Evolutionary conservation across 257 asterid genomes (phyloP).

Genomic region (Nicotiana otophora): DNA sequence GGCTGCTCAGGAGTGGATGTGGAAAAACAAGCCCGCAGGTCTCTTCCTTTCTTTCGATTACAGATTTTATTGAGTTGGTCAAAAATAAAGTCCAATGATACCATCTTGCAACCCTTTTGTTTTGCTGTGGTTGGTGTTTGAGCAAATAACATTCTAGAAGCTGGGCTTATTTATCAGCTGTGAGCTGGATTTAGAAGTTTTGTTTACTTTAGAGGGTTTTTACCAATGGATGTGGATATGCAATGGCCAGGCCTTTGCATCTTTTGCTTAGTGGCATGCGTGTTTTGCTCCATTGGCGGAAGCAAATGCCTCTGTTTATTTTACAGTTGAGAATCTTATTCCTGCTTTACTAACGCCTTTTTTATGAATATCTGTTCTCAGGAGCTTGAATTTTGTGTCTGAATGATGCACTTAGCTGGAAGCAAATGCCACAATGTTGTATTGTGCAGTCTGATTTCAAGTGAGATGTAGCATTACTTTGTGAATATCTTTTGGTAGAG

Average conservation of each 20-base stretch:
- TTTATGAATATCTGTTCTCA: neutral
- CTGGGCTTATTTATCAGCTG: neutral
- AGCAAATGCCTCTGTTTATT: neutral
- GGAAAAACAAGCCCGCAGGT: conserved; percentile 44
- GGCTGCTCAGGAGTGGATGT: conserved; percentile 66
- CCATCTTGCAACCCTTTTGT: neutral
- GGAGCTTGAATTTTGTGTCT: conserved; percentile 6
- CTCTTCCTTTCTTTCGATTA: neutral
- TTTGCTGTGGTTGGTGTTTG: neutral
- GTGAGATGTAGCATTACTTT: conserved; percentile 4
- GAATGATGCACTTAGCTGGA: neutral
- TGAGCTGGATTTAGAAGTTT: neutral
- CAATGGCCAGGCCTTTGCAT: neutral
- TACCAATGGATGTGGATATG: neutral
- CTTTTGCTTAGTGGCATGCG: neutral
- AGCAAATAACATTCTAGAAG: neutral
- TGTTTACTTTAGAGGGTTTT: neutral
- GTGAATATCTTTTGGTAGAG: conserved; percentile 11
- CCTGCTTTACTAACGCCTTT: neutral
- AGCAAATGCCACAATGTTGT: neutral
- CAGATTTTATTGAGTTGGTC: neutral
- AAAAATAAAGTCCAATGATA: neutral
- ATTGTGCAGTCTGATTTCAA: neutral
- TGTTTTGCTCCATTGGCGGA: neutral
- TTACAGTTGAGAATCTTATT: neutral